These are phyloP conservation scores for Pulveroboletus sp. DNA, from an alignment of 768 basidiomycete genomes.

Conservation along the genomic window DNA sequence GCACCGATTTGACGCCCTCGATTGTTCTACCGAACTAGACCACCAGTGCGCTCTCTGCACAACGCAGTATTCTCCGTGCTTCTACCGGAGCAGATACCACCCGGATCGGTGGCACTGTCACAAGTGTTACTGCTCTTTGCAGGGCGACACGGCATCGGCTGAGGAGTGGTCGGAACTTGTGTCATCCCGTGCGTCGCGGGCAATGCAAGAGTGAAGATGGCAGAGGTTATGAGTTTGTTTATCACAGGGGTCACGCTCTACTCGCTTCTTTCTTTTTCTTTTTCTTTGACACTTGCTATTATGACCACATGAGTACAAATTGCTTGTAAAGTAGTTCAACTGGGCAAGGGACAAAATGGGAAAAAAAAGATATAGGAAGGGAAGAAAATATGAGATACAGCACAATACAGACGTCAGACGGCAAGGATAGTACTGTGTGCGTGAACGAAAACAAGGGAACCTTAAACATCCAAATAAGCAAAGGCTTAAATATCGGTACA, in stretches of 20 bases:
- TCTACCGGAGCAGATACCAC: constrained; percentile 44
- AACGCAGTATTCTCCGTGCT: constrained; percentile 71
- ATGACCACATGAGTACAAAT: constrained; percentile 23
- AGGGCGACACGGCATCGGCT: background rate
- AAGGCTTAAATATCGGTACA: constrained; percentile 18
- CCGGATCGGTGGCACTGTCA: constrained; percentile 38
- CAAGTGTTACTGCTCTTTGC: constrained; percentile 36
- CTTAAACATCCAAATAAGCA: constrained; percentile 26
- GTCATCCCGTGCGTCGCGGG: constrained; percentile 7
- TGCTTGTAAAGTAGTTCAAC: constrained; percentile 26
- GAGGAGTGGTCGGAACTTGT: constrained; percentile 16
- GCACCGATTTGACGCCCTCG: constrained; percentile 33
- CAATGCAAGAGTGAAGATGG: constrained; percentile 16
- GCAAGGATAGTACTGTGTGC: constrained; percentile 15
- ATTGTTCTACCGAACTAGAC: constrained; percentile 21
- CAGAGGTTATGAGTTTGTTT: background rate
- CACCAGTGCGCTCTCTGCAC: constrained; percentile 54
- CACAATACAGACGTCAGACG: constrained; percentile 16
- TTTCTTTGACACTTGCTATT: constrained; percentile 7
- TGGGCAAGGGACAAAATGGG: background rate
- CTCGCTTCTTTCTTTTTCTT: background rate
- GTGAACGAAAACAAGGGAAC: background rate
- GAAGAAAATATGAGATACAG: constrained; percentile 10
- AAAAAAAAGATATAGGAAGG: background rate
- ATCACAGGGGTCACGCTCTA: background rate